Conservation (phyloP, 345 rosid genomes). For the Syzygium aqueum region DNA sequence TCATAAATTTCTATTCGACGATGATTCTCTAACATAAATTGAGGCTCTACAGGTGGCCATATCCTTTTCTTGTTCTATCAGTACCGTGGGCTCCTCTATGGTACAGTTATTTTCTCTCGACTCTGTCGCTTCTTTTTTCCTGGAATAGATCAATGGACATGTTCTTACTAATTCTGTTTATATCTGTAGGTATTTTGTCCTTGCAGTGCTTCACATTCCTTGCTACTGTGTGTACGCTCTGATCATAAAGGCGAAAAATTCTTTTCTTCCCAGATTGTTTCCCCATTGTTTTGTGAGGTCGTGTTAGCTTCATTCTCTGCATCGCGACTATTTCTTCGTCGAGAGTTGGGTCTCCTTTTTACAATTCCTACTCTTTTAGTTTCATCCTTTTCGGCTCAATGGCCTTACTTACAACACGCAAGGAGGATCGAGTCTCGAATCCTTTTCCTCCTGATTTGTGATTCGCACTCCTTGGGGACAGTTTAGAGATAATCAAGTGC, state of each 20-base stretch:
- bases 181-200: slow-evolving; percentile 43
- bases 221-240: slow-evolving; percentile 55
- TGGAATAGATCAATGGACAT: not conserved
- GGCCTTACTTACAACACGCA: not conserved
- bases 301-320: slow-evolving; percentile 3
- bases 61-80: slow-evolving; percentile 68
- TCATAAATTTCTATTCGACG: not conserved
- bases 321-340: not conserved
- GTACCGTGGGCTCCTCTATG: slow-evolving; percentile 67
- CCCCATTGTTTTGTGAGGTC: slow-evolving; percentile 34
- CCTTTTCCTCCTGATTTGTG: not conserved
- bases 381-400: not conserved
- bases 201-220: slow-evolving; percentile 62
- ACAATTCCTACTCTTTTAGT: not conserved
- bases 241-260: slow-evolving; percentile 40
- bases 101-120: slow-evolving; percentile 12
- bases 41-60: slow-evolving; percentile 70
- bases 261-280: slow-evolving; percentile 31
- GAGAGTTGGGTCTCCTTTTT: not conserved
- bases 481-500: not conserved
- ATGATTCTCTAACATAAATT: not conserved
- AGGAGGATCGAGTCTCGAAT: not conserved
- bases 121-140: not conserved
- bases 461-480: not conserved
- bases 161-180: not conserved